These are phyloP conservation scores for Suhomyces tanzawaensis DNA, from an alignment of 805 yeast genomes.

Conservation along the genomic window DNA sequence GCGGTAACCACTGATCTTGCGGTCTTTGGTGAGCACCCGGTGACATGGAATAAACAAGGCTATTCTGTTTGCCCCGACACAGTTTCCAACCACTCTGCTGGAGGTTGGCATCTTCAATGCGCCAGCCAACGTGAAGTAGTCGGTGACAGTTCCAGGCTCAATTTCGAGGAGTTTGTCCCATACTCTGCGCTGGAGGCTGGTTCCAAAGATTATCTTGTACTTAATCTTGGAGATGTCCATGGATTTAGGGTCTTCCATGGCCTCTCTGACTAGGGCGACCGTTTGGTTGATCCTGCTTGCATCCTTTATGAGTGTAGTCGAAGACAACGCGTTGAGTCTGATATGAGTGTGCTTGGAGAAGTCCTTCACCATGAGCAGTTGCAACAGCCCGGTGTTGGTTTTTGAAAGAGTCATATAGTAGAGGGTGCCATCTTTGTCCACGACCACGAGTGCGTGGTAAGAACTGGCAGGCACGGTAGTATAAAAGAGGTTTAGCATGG, in stretches of 20 bases:
- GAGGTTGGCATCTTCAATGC: constrained; percentile 26
- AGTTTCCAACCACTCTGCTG: constrained; percentile 40
- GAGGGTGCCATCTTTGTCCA: constrained; percentile 15
- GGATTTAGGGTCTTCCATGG: constrained; percentile 12
- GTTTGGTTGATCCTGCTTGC: constrained; percentile 6
- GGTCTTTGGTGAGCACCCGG: constrained; percentile 31
- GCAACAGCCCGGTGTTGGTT: neutral
- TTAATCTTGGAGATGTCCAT: constrained; percentile 12
- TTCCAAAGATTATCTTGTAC: constrained; percentile 35
- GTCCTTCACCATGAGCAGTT: constrained; percentile 11
- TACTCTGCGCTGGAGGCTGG: constrained; percentile 35
- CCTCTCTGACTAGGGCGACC: constrained; percentile 7
- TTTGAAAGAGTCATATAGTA: constrained; percentile 22
- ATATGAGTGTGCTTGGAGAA: constrained; percentile 9
- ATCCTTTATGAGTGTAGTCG: neutral
- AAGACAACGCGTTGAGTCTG: constrained; percentile 1
- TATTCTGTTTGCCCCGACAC: constrained; percentile 39
- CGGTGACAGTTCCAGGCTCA: constrained; percentile 24
- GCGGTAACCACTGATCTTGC: constrained; percentile 36
- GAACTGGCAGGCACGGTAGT: constrained; percentile 7
- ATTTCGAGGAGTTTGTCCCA: constrained; percentile 32
- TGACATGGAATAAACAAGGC: constrained; percentile 46
- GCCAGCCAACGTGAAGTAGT: constrained; percentile 33
- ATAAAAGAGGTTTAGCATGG: constrained; percentile 13
- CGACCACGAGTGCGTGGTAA: constrained; percentile 14